These are phyloP conservation scores for Zygoascus tannicola DNA, from an alignment of 805 yeast genomes.

Conservation along the genomic window DNA sequence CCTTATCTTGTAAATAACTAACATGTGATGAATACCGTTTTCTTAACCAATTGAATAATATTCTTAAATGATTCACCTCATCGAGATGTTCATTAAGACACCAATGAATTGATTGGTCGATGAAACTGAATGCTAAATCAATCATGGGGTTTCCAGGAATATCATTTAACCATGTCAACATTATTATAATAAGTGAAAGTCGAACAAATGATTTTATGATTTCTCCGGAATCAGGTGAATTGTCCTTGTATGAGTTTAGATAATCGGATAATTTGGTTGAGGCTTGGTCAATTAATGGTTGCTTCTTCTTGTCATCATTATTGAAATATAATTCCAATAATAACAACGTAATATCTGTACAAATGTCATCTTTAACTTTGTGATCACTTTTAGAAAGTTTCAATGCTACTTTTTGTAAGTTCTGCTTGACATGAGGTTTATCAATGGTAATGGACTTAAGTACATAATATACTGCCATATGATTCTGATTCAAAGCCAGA, in stretches of 20 bases:
- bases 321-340: neutral
- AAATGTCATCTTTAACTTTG: neutral
- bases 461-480: constrained; percentile 9
- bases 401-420: constrained; percentile 1
- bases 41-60: constrained; percentile 1
- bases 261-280: neutral
- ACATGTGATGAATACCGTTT: neutral
- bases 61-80: neutral
- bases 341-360: too few species aligned
- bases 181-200: neutral
- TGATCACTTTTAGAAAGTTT: neutral
- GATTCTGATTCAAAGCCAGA: constrained; percentile 1
- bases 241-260: neutral
- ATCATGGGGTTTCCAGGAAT: neutral
- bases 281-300: neutral
- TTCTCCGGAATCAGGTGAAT: neutral
- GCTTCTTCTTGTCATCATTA: neutral
- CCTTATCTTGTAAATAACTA: neutral
- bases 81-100: neutral
- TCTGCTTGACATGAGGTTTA: constrained; percentile 6
- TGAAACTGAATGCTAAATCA: neutral
- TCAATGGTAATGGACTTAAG: constrained; percentile 9
- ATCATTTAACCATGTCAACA: neutral
- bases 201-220: neutral
- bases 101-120: neutral